A percentile compares a stretch with the other conserved stretches of the same genome.
These are phyloP conservation scores for Anthracocystis walkeri DNA, from an alignment of 1,284 basidiomycete species.

Conservation along the genomic window DNA sequence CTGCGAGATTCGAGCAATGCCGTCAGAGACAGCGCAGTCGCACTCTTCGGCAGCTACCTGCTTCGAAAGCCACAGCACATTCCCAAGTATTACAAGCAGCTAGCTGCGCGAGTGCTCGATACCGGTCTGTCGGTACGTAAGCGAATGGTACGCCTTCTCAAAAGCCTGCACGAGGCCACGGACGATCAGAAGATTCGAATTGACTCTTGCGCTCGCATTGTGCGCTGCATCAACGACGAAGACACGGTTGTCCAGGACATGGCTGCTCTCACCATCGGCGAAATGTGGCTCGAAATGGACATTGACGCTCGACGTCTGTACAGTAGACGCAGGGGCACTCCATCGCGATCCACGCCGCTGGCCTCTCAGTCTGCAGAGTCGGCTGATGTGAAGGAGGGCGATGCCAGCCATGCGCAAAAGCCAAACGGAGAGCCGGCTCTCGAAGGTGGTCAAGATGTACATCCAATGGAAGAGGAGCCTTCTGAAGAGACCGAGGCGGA, in stretches of 20 bases:
- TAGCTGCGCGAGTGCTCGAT: conserved; percentile 89
- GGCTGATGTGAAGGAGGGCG: conserved; percentile 7
- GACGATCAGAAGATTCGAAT: conserved; percentile 76
- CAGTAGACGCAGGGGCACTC: conserved; percentile 24
- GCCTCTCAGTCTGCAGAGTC: conserved; percentile 7
- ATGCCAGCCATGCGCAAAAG: neutral
- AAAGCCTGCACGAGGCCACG: conserved; percentile 80
- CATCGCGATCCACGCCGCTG: conserved; percentile 10
- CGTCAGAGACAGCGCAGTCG: conserved; percentile 94
- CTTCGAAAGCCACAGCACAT: conserved; percentile 86
- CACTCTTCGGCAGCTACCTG: conserved; percentile 94
- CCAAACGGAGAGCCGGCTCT: neutral
- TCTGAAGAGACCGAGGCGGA: conserved; percentile 25
- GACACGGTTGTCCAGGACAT: conserved; percentile 89
- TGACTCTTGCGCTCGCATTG: conserved; percentile 85
- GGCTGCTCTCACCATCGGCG: conserved; percentile 85
- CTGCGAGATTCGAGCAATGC: conserved; percentile 89
- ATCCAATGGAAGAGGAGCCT: conserved; percentile 8
- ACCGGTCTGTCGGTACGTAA: conserved; percentile 92
- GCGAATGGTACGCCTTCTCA: conserved; percentile 91
- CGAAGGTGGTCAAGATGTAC: neutral
- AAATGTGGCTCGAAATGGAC: conserved; percentile 80
- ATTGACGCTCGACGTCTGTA: conserved; percentile 36
- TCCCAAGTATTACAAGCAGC: conserved; percentile 83
- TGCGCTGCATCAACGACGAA: conserved; percentile 86